Evolutionary conservation across 768 basidiomycete genomes (phyloP), one percentile per base, ranked within the genome.

Genomic region (Russula sp.): DNA sequence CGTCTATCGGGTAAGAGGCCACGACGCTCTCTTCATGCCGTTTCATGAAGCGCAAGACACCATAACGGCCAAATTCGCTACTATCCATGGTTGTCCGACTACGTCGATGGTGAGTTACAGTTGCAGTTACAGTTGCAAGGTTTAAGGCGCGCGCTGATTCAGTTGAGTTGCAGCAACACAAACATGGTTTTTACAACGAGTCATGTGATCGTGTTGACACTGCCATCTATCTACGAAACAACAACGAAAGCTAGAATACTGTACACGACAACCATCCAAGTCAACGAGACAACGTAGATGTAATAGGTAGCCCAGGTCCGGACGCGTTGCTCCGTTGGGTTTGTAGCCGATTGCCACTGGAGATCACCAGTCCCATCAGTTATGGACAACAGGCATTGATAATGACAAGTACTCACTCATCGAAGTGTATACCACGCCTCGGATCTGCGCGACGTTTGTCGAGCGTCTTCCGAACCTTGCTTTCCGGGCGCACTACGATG

Each of bases 401-500:
- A 35, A 54, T 42, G 22, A 63, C 48, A 36, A 39, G 9, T 9
- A 71, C 78, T 69, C 63, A 82, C 81, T 80, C 77, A n/a, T 89
- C 87, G 65, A 92, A 93, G 72, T 92, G 88, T 45, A 78, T 83
- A 5, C 91, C 90, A 20, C 93, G 80, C 74, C 93, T 97, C 3
- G 93, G 93, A 69, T 97, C 86, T 50, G 88, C 90, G 48, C 87
- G 80, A 32, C 94, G 81, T 72, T 97, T 96, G 68, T 88, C 92
- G 48, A 88, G 76, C 0, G 84, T 83, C 72, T 95, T 95, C 65
- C 83, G 82, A 34, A 94, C 85, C 69, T 94, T 93, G 41, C 90
- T 80, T 68, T 93, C 90, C 2, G 93, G 92, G 3, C 93, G 81
- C 45, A 98, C 94, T 55, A 98, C 96, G 64, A 98, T 93, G 67